phyloP scores from a whole-genome alignment of 192 early-diverging fungal genomes.

The Pilobolus umbonatus region DNA sequence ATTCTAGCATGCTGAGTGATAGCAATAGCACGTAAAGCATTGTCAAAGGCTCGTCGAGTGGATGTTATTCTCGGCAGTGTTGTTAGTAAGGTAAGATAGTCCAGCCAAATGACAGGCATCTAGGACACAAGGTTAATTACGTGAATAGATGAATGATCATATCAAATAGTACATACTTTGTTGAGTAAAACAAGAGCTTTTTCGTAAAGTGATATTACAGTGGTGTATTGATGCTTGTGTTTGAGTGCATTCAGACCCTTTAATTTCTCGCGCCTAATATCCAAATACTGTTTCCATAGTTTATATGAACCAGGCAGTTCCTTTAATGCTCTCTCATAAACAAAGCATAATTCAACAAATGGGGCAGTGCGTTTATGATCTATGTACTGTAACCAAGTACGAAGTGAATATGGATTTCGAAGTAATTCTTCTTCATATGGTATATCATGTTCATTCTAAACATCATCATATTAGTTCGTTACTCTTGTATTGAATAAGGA shows the following conservation, averaged over 20 bases:
- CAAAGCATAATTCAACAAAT: slow-evolving; percentile 44
- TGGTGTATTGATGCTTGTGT: slow-evolving; percentile 57
- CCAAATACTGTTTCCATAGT: slow-evolving; percentile 89
- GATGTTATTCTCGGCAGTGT: slow-evolving; percentile 64
- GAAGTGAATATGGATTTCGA: slow-evolving; percentile 63
- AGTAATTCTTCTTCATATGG: slow-evolving; percentile 69
- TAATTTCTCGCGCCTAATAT: slow-evolving; percentile 51
- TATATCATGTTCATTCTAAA: slow-evolving; percentile 52
- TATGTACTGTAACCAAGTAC: slow-evolving; percentile 85
- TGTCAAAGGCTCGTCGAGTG: slow-evolving; percentile 85
- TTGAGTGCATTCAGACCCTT: slow-evolving; percentile 46
- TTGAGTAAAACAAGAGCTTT: slow-evolving; percentile 83
- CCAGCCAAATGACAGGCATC: slow-evolving; percentile 93
- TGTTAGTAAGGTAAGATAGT: slow-evolving; percentile 66
- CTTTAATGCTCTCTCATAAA: slow-evolving; percentile 87
- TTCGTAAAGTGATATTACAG: slow-evolving; percentile 79
- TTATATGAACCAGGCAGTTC: slow-evolving; percentile 93
- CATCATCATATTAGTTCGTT: background rate
- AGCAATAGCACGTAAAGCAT: slow-evolving; percentile 81
- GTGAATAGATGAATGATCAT: slow-evolving; percentile 1
- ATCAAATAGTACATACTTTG: slow-evolving; percentile 47
- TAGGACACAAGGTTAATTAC: too few species aligned
- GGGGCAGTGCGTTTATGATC: slow-evolving; percentile 71
- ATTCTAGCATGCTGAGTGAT: slow-evolving; percentile 89
- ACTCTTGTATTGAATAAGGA: background rate